A percentile compares a stretch with the other conserved stretches of the same genome.
These are phyloP conservation scores for Paramyrothecium roridum DNA, from an alignment of 2,329 filamentous ascomycete species.

Conservation along the genomic window DNA sequence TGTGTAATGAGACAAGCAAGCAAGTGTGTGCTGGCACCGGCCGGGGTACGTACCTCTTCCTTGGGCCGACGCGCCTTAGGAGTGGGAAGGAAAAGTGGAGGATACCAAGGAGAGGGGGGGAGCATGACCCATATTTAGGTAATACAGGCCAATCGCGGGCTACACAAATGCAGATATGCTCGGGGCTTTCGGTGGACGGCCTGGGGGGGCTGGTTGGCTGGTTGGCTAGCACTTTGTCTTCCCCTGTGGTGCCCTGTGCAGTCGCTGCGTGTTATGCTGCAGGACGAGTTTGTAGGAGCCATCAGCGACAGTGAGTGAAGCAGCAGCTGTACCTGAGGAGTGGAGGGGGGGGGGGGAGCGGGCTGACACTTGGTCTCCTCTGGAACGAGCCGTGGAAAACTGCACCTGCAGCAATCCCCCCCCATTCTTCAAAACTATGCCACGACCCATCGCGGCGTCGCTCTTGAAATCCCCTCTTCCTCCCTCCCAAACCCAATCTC, in stretches of 20 bases:
- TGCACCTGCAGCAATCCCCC: background rate
- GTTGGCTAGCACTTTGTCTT: background rate
- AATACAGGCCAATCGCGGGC: background rate
- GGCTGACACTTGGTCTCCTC: background rate
- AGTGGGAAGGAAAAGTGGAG: too few relatives aligned
- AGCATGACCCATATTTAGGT: too few relatives aligned
- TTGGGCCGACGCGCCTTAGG: too few relatives aligned
- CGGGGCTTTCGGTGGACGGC: background rate
- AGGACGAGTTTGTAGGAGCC: too few relatives aligned
- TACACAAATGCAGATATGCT: background rate
- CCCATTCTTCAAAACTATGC: constrained; percentile 30
- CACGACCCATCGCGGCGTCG: constrained; percentile 25
- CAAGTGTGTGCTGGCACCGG: background rate
- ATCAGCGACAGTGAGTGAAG: too few relatives aligned
- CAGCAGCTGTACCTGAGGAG: background rate
- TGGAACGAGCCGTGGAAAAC: background rate
- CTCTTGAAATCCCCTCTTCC: constrained; percentile 31
- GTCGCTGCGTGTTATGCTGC: background rate
- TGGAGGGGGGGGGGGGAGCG: background rate
- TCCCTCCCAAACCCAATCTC: constrained; percentile 22
- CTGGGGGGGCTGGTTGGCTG: background rate
- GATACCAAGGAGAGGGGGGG: too few relatives aligned
- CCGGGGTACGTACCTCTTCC: background rate
- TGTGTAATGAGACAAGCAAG: too few relatives aligned
- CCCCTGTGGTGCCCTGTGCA: background rate